Evolutionary conservation across 2,329 filamentous ascomycete species (phyloP).

Genomic region (Acrocalymma vagum): DNA sequence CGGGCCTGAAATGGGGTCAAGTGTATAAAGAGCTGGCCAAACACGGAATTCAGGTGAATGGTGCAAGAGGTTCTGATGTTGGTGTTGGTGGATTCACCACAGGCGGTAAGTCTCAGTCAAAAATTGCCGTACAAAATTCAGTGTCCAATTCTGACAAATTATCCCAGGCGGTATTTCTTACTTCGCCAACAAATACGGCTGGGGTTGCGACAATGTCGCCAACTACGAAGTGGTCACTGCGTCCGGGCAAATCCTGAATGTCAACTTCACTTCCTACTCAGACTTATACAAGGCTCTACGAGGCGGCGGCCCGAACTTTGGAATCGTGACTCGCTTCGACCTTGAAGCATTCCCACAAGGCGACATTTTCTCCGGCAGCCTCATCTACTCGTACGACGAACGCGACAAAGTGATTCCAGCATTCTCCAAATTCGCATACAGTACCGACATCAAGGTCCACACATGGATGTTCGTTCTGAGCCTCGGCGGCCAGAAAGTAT

Average conservation of each 20-base stretch:
- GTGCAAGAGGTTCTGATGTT: constrained; percentile 31
- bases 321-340: constrained; percentile 34
- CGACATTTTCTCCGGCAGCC: constrained; percentile 13
- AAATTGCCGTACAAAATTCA: constrained; percentile 17
- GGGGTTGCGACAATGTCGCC: constrained; percentile 42
- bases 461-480: constrained; percentile 11
- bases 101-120: constrained; percentile 38
- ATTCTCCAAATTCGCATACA: constrained; percentile 18
- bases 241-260: constrained; percentile 21
- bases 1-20: constrained; percentile 37
- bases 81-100: constrained; percentile 38
- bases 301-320: constrained; percentile 43
- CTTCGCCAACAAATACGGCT: constrained; percentile 36
- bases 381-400: constrained; percentile 9
- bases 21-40: constrained; percentile 35
- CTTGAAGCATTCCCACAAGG: constrained; percentile 25
- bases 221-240: constrained; percentile 43
- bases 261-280: constrained; percentile 34
- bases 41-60: constrained; percentile 28
- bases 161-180: constrained; percentile 39
- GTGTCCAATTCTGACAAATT: constrained; percentile 7
- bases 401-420: constrained; percentile 5
- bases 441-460: constrained; percentile 13
- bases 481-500: constrained; percentile 5
- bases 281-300: constrained; percentile 49